These are phyloP conservation scores for Trichoderma gamsii DNA, from an alignment of 495 filamentous ascomycete species.

Conservation along the genomic window DNA sequence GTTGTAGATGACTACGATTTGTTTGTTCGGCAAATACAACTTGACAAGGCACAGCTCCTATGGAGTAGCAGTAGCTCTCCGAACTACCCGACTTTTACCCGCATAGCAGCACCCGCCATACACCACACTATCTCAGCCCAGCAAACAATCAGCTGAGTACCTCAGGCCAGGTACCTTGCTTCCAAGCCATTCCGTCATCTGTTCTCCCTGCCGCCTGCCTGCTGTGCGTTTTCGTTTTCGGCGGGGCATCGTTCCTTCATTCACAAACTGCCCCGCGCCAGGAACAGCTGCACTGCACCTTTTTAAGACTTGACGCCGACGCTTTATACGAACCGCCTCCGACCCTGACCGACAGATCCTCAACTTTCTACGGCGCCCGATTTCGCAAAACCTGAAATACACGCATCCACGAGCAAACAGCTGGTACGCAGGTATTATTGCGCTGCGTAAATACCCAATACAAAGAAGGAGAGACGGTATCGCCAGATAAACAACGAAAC, in stretches of 20 bases:
- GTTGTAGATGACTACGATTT: neutral
- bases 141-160: neutral
- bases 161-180: neutral
- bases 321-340: neutral
- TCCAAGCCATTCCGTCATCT: conserved; percentile 7
- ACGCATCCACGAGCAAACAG: neutral
- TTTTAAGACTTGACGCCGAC: neutral
- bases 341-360: neutral
- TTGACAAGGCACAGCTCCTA: neutral
- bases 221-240: neutral
- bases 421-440: neutral
- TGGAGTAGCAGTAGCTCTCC: neutral
- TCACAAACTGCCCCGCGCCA: conserved; percentile 9
- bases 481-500: neutral
- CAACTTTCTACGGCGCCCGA: neutral
- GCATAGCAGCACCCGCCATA: neutral
- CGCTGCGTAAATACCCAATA: neutral
- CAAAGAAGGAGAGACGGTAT: neutral
- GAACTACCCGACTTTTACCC: neutral
- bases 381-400: neutral
- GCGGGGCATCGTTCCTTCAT: neutral
- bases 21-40: neutral
- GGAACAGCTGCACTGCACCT: neutral
- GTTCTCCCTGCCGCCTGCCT: neutral
- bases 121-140: neutral